Conservation (phyloP, 2,329 filamentous ascomycete genomes). For the Hypoxylon rubiginosum region DNA sequence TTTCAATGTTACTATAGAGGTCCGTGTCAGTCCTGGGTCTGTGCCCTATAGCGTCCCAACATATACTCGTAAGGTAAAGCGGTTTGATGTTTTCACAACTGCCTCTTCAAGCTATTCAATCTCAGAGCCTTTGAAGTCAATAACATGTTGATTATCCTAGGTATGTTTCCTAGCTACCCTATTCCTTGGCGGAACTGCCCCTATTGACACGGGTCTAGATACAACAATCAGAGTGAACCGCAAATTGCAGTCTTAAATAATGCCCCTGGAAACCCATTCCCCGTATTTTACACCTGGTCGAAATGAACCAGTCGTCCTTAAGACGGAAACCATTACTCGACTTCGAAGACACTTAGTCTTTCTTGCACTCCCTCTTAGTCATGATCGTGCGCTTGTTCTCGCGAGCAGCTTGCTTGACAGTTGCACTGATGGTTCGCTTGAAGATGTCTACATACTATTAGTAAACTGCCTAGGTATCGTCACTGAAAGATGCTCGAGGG, state of each 20-base stretch:
- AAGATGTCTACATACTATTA: conserved; percentile 43
- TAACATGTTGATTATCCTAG: conserved; percentile 4
- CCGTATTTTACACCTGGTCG: background rate
- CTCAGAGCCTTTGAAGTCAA: background rate
- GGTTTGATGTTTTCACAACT: background rate
- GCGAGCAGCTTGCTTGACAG: conserved; percentile 44
- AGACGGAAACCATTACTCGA: background rate
- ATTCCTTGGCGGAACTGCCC: background rate
- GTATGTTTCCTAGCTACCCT: conserved; percentile 4
- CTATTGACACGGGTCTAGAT: background rate
- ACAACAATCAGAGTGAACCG: background rate
- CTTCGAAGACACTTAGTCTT: conserved; percentile 21
- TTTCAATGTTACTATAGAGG: conserved; percentile 1
- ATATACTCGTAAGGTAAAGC: background rate
- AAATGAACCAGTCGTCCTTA: background rate
- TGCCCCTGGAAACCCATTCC: background rate
- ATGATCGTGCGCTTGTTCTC: conserved; percentile 42
- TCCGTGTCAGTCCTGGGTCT: background rate
- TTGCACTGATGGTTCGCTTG: conserved; percentile 45
- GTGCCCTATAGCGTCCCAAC: background rate
- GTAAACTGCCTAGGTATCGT: background rate
- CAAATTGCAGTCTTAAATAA: conserved; percentile 11
- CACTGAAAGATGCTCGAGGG: background rate
- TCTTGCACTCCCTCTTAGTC: conserved; percentile 40
- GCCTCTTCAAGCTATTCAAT: background rate